phyloP scores from a whole-genome alignment of 2,329 filamentous ascomycete species.

The Botrytis fragariae region DNA sequence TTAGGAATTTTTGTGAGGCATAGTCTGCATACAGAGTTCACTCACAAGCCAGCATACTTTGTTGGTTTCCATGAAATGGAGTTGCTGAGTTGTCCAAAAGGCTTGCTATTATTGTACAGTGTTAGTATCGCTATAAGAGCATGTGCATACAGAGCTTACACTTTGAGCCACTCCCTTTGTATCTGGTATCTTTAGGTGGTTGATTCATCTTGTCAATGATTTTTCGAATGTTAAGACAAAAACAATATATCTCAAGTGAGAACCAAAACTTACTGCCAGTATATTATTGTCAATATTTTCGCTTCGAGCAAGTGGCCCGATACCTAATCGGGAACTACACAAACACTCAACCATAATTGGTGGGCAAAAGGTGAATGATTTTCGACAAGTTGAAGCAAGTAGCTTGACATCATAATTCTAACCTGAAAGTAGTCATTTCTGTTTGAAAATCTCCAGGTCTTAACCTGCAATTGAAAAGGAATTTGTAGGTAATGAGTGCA shows the following conservation, averaged over 20 bases:
- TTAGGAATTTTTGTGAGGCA: constrained; percentile 4
- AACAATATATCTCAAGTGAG: background rate
- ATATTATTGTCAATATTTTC: background rate
- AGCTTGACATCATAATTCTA: background rate
- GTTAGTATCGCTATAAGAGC: background rate
- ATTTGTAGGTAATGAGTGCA: background rate
- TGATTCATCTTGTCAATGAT: background rate
- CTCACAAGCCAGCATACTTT: background rate
- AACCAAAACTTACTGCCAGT: background rate
- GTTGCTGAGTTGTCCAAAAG: background rate
- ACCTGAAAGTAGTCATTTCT: background rate
- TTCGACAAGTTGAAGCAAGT: background rate
- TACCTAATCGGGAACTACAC: background rate
- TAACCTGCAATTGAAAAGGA: background rate
- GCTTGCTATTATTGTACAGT: background rate
- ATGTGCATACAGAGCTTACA: background rate
- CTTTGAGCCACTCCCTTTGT: background rate
- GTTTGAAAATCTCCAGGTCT: background rate
- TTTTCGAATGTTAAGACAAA: background rate
- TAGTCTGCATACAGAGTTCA: background rate
- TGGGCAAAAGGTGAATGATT: background rate
- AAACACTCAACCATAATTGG: background rate
- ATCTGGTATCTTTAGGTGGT: background rate
- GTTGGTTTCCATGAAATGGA: background rate
- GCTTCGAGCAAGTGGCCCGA: background rate